A percentile compares a stretch with the other conserved stretches of the same genome.
Conservation (phyloP, 2,329 filamentous ascomycete species). For the Rhytidhysteron rufulum region DNA sequence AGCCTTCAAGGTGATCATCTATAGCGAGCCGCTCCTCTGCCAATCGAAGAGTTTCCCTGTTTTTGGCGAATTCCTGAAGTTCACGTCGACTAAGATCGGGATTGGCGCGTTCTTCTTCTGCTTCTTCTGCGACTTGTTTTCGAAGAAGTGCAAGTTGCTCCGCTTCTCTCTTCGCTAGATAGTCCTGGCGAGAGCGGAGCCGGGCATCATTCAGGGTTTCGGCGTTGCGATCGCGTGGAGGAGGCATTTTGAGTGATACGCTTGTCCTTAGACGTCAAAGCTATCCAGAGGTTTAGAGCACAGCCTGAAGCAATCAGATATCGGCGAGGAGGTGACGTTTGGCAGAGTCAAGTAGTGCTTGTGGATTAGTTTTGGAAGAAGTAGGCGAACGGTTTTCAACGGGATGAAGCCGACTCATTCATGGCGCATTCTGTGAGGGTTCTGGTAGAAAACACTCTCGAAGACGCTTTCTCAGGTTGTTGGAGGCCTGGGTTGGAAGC, state of each 20-base stretch:
- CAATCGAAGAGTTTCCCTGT: conserved; percentile 70
- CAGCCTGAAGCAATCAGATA: too few species aligned
- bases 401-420: too few species aligned
- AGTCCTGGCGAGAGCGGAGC: conserved; percentile 82
- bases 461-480: too few species aligned
- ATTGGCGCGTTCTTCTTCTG: conserved; percentile 68
- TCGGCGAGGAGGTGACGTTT: too few species aligned
- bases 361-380: too few species aligned
- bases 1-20: conserved; percentile 89
- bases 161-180: conserved; percentile 86
- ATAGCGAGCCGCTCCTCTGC: conserved; percentile 83
- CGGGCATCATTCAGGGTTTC: conserved; percentile 66
- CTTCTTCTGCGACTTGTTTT: conserved; percentile 87
- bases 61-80: conserved; percentile 83
- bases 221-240: conserved; percentile 26
- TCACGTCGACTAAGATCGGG: conserved; percentile 74
- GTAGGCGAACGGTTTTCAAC: too few species aligned
- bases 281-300: too few species aligned
- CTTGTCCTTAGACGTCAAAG: too few species aligned
- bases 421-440: too few species aligned
- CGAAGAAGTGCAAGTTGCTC: conserved; percentile 82
- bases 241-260: conserved; percentile 7
- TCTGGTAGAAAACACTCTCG: too few species aligned
- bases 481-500: too few species aligned
- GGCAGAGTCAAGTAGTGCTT: too few species aligned